Percentiles rank a stretch among this genome's conserved stretches.
Evolutionary conservation across 2,329 filamentous ascomycete species (phyloP).

Genomic region (Mycosphaerella sp.): DNA sequence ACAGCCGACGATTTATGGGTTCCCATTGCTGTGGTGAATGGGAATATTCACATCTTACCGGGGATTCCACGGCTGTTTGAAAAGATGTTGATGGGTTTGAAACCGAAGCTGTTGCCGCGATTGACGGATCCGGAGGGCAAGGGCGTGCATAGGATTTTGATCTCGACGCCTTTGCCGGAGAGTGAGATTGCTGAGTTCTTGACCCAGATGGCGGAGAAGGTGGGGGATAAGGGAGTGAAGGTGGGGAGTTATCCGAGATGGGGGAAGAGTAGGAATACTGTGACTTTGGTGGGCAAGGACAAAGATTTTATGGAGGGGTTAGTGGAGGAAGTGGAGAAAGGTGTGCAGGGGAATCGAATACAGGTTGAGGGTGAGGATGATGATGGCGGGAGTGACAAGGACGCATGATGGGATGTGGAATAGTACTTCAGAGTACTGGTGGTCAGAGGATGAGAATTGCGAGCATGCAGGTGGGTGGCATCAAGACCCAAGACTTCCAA

Average conservation of each 20-base stretch:
- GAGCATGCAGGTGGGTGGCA: no score
- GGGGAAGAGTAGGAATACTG: constrained; percentile 81
- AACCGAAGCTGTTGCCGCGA: constrained; percentile 62
- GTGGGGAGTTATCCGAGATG: constrained; percentile 93
- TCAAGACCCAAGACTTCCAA: no score
- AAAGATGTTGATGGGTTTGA: constrained; percentile 68
- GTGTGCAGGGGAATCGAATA: constrained; percentile 67
- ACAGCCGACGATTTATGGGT: constrained; percentile 81
- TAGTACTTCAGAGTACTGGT: neutral
- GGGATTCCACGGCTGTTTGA: constrained; percentile 84
- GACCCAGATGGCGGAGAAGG: constrained; percentile 67
- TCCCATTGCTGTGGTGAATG: constrained; percentile 79
- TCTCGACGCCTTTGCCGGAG: constrained; percentile 83
- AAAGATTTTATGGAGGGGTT: constrained; percentile 70
- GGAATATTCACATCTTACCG: constrained; percentile 87
- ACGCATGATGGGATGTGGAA: constrained; percentile 20
- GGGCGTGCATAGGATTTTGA: constrained; percentile 68
- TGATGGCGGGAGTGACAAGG: constrained; percentile 39
- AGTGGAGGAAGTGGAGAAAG: constrained; percentile 68
- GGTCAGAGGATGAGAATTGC: no score
- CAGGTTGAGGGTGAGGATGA: constrained; percentile 58
- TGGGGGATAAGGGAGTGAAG: constrained; percentile 73
- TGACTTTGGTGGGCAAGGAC: constrained; percentile 78
- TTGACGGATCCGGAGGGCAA: constrained; percentile 75
- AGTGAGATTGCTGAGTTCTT: constrained; percentile 78